Conservation (phyloP, 805 yeast species). For the Lachancea fermentati region DNA sequence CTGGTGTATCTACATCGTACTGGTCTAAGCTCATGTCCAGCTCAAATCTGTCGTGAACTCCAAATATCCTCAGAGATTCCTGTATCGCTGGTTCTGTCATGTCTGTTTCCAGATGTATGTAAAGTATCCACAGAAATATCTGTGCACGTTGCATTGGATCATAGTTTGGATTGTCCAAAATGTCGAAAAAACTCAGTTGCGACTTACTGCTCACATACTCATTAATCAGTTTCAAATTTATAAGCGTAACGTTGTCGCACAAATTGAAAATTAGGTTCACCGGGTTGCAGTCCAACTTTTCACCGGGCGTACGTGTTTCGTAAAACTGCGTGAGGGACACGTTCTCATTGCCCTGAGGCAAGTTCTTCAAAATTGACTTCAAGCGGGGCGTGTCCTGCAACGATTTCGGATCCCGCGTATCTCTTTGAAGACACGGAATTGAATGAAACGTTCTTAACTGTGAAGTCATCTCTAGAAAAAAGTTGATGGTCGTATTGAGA, state of each 20-base stretch:
- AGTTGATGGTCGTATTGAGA: slow-evolving; percentile 90
- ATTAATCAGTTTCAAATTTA: slow-evolving; percentile 35
- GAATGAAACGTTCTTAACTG: slow-evolving; percentile 90
- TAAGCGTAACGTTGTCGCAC: slow-evolving; percentile 55
- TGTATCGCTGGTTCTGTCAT: slow-evolving; percentile 45
- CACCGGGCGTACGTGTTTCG: slow-evolving; percentile 39
- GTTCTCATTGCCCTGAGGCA: slow-evolving; percentile 28
- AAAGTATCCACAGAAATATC: slow-evolving; percentile 78
- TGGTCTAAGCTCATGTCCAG: slow-evolving; percentile 13
- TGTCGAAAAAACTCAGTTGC: slow-evolving; percentile 53
- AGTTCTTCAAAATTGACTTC: slow-evolving; percentile 71
- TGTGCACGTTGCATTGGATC: slow-evolving; percentile 63
- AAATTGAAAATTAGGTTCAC: slow-evolving; percentile 71
- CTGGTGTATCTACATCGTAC: slow-evolving; percentile 25
- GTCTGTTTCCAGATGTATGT: slow-evolving; percentile 73
- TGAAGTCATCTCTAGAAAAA: slow-evolving; percentile 93
- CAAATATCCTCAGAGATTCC: slow-evolving; percentile 20
- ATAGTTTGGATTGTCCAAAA: slow-evolving; percentile 57
- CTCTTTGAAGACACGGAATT: slow-evolving; percentile 75
- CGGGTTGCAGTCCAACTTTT: slow-evolving; percentile 51
- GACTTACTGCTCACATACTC: slow-evolving; percentile 13
- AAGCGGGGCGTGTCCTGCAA: slow-evolving; percentile 93
- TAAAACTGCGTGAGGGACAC: slow-evolving; percentile 61
- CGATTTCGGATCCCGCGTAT: slow-evolving; percentile 51
- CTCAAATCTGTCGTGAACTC: slow-evolving; percentile 12